Percentiles rank a stretch among this genome's conserved stretches.
These are phyloP conservation scores for Linderina pennispora DNA, from an alignment of 192 early-diverging fungal species.

Conservation along the genomic window DNA sequence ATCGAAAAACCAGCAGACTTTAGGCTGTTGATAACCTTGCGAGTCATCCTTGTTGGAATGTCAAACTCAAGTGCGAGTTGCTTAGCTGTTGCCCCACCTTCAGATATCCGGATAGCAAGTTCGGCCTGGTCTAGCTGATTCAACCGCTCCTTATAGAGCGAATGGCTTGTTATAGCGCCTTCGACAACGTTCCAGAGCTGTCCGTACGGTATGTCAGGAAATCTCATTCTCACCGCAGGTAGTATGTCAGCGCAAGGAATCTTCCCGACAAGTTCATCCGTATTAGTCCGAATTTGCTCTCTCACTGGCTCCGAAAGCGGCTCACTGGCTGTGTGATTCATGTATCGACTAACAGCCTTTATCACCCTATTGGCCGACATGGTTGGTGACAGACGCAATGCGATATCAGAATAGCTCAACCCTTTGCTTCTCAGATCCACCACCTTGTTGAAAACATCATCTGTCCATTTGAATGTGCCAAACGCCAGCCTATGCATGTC, in stretches of 20 bases:
- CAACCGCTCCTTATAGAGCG: not conserved
- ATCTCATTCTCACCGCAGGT: not conserved
- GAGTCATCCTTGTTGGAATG: not conserved
- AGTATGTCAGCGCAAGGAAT: too few species aligned
- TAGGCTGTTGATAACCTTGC: not conserved
- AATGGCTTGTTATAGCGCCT: not conserved
- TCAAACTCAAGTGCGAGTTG: not conserved
- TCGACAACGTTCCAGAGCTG: not conserved
- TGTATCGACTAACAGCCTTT: not conserved
- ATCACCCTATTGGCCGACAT: not conserved
- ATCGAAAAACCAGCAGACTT: not conserved
- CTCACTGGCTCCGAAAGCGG: not conserved
- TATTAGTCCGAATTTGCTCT: too few species aligned
- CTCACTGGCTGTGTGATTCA: not conserved
- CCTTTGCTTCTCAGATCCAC: slow-evolving; percentile 1
- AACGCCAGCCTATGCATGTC: slow-evolving; percentile 1
- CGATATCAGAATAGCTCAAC: slow-evolving; percentile 3
- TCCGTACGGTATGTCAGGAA: not conserved
- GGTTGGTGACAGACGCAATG: slow-evolving; percentile 3
- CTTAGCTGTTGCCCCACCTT: not conserved
- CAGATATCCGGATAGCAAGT: not conserved
- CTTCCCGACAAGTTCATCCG: too few species aligned
- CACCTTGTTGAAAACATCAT: not conserved
- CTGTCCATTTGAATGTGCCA: slow-evolving; percentile 8
- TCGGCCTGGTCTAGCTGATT: not conserved